A percentile compares a stretch with the other conserved stretches of the same genome.
Conservation (phyloP, 768 basidiomycete genomes). For the Hydnum rufescens region DNA sequence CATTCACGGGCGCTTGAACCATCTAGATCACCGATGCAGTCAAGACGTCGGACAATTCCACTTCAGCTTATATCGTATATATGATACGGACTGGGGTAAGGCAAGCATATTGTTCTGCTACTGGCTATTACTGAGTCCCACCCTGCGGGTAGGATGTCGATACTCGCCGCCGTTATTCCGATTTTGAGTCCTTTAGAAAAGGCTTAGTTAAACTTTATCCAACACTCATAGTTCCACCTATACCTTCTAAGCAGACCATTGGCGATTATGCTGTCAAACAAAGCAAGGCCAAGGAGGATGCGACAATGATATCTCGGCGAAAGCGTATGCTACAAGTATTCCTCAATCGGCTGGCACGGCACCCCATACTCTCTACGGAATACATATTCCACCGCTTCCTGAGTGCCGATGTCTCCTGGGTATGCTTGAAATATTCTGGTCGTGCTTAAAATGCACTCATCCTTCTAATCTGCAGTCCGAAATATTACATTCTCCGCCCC, state of each 20-base stretch:
- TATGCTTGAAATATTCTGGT: constrained; percentile 19
- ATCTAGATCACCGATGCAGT: constrained; percentile 79
- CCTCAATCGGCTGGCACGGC: constrained; percentile 69
- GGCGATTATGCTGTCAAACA: constrained; percentile 96
- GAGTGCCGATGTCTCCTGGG: constrained; percentile 93
- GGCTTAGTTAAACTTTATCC: constrained; percentile 80
- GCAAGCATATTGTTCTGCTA: constrained; percentile 10
- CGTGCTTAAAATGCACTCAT: constrained; percentile 3
- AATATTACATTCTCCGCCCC: constrained; percentile 78
- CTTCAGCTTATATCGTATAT: constrained; percentile 84
- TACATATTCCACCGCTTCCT: constrained; percentile 93
- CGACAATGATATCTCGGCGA: constrained; percentile 71
- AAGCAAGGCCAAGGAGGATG: constrained; percentile 90
- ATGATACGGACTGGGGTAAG: constrained; percentile 74
- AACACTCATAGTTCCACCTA: constrained; percentile 90
- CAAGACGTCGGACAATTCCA: constrained; percentile 82
- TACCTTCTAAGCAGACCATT: constrained; percentile 89
- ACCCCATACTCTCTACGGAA: constrained; percentile 91
- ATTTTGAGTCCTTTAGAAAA: constrained; percentile 83
- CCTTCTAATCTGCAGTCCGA: constrained; percentile 37
- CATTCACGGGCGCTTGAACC: not conserved
- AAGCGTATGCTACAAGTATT: constrained; percentile 94
- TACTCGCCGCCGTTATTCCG: constrained; percentile 82
- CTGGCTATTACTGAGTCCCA: constrained; percentile 6
- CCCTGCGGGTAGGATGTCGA: constrained; percentile 39